These are phyloP conservation scores for Beauveria caledonica DNA, from an alignment of 2,329 filamentous ascomycete species.

Conservation along the genomic window DNA sequence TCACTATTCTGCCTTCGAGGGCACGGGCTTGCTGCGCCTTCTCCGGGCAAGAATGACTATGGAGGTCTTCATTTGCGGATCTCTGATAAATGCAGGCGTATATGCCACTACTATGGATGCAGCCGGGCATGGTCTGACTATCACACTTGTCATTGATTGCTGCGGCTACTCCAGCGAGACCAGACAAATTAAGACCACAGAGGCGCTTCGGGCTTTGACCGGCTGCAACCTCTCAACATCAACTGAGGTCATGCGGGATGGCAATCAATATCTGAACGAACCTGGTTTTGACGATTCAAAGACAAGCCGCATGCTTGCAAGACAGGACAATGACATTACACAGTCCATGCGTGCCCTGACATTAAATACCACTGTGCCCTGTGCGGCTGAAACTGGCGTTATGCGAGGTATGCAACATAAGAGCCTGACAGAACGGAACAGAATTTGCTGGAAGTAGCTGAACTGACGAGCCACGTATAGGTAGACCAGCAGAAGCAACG, in stretches of 20 bases:
- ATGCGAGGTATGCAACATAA: slow-evolving; percentile 14
- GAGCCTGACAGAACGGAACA: slow-evolving; percentile 3
- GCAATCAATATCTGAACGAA: neutral
- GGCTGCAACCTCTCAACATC: slow-evolving; percentile 60
- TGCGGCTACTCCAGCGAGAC: slow-evolving; percentile 66
- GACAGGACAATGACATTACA: slow-evolving; percentile 18
- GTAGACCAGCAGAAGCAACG: neutral
- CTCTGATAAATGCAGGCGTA: slow-evolving; percentile 78
- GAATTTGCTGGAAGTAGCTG: slow-evolving; percentile 15
- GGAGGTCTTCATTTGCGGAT: slow-evolving; percentile 82
- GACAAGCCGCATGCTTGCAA: slow-evolving; percentile 8
- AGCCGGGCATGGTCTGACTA: slow-evolving; percentile 76
- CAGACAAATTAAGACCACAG: slow-evolving; percentile 63
- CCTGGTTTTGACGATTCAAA: neutral
- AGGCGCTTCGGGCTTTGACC: slow-evolving; percentile 63
- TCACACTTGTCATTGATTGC: slow-evolving; percentile 82
- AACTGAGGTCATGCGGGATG: slow-evolving; percentile 42
- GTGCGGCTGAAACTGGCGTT: slow-evolving; percentile 12
- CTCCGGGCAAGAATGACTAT: slow-evolving; percentile 82
- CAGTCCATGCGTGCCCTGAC: slow-evolving; percentile 25
- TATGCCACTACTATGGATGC: slow-evolving; percentile 90
- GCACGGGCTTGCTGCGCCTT: slow-evolving; percentile 63
- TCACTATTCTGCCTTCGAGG: slow-evolving; percentile 81
- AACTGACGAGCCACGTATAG: neutral
- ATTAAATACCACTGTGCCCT: slow-evolving; percentile 19